Conservation (phyloP, 345 rosid genomes). For the Noccaea bulbosa region DNA sequence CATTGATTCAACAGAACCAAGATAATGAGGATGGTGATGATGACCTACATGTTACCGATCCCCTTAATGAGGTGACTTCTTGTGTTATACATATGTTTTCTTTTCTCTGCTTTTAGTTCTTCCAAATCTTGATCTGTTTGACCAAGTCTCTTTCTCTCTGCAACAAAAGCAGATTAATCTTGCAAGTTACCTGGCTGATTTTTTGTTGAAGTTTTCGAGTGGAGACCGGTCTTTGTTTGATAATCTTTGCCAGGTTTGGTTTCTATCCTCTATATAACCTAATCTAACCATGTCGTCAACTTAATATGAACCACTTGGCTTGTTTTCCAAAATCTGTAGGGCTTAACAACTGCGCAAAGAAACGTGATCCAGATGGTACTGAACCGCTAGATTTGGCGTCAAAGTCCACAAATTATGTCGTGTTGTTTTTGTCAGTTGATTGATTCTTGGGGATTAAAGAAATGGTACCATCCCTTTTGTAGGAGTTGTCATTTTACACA, state of each 20-base stretch:
- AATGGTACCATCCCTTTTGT: conserved; percentile 21
- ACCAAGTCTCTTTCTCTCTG: conserved; percentile 12
- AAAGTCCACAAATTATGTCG: conserved; percentile 10
- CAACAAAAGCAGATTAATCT: conserved; percentile 65
- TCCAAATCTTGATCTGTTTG: conserved; percentile 18
- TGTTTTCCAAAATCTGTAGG: conserved; percentile 49
- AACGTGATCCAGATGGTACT: conserved; percentile 56
- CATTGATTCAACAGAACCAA: conserved; percentile 50
- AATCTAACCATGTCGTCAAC: conserved; percentile 16
- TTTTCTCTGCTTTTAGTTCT: neutral
- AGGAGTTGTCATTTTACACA: conserved; percentile 15
- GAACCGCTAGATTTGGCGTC: conserved; percentile 33
- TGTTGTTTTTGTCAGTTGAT: conserved; percentile 17
- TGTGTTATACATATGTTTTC: neutral
- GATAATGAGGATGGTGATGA: conserved; percentile 69
- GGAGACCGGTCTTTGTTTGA: conserved; percentile 60
- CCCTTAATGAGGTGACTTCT: conserved; percentile 71
- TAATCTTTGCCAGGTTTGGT: conserved; percentile 70
- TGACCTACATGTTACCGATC: conserved; percentile 54
- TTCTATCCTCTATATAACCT: conserved; percentile 21
- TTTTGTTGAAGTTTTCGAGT: conserved; percentile 56
- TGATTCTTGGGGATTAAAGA: conserved; percentile 30
- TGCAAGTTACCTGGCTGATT: conserved; percentile 67
- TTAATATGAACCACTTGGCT: conserved; percentile 27
- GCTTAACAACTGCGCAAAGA: conserved; percentile 56